phyloP scores from a whole-genome alignment of 371 early-diverging fungal species.

The Syncephalastrum contaminatum region DNA sequence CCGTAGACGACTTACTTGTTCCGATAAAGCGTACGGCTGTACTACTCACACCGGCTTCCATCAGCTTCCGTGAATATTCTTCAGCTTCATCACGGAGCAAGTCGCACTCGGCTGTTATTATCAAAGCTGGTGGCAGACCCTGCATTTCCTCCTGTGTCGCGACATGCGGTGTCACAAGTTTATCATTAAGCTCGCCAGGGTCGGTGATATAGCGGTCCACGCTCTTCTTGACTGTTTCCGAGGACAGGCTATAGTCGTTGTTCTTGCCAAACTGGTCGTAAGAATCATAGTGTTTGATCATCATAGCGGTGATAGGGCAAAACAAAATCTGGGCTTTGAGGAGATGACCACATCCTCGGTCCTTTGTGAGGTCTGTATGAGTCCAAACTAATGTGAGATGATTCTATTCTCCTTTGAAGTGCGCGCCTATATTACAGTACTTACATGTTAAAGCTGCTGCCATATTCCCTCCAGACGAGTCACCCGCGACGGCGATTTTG shows the following conservation, averaged over 20 bases:
- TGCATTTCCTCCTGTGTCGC: slow-evolving; percentile 9
- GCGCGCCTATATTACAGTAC: neutral
- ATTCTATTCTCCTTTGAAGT: neutral
- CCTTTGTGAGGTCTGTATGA: slow-evolving; percentile 5
- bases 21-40: slow-evolving; percentile 7
- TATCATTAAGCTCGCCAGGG: neutral
- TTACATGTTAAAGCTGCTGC: slow-evolving; percentile 10
- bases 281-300: neutral
- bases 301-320: neutral
- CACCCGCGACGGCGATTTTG: slow-evolving; percentile 15
- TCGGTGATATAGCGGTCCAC: slow-evolving; percentile 23
- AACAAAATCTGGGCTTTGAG: slow-evolving; percentile 10
- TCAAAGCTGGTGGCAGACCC: slow-evolving; percentile 8
- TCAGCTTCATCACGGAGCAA: slow-evolving; percentile 19
- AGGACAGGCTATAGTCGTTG: slow-evolving; percentile 5
- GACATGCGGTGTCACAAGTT: neutral
- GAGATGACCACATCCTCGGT: slow-evolving; percentile 6
- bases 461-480: slow-evolving; percentile 19
- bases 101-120: slow-evolving; percentile 17
- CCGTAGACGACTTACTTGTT: neutral
- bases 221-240: slow-evolving; percentile 6
- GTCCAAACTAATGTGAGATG: neutral
- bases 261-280: slow-evolving; percentile 7
- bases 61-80: slow-evolving; percentile 10
- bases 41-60: slow-evolving; percentile 13